Base-by-base conservation (phyloP, 2,329 filamentous ascomycete species). In the Trichophyton simii region DNA sequence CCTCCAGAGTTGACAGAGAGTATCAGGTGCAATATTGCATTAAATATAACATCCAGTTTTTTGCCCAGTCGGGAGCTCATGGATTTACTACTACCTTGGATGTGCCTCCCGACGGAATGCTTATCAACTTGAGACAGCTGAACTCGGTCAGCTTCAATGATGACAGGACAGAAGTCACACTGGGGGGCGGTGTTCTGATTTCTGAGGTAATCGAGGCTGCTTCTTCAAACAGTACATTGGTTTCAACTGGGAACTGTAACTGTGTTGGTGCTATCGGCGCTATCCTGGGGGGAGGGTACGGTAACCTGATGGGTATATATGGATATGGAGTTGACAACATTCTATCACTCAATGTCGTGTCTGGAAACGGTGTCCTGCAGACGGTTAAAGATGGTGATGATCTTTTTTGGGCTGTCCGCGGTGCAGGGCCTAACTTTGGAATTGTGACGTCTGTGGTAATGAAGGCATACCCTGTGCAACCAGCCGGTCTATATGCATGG, bases 391-490 rank as follows among this genome's bases (percentile, higher is more conserved):
- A 70, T 48, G 36, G 28, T 5, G 55, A 58, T 18, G 70, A 72
- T 67, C 74, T 84, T 6, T 84, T 76, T 68, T 85, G 81, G 82
- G 82, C 74, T 0, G 74, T 84, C 64, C 73, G 75, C 58, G 82
- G 82, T 3, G 82, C 81, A 1, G 82, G 81, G 0, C 79, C 83
- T 62, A 84, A 83, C 69, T 83, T 84, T 63, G 82, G 82, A 41
- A 77, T 84, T 59, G 78, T 83, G 13, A 82, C 78, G 1, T 76
- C 75, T 1, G 70, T 78, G 6, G 77, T 7, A 28, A 42, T 42
- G 36, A 58, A 44, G n/a, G 38, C 55, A 36, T 58, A 58, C 22
- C 55, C 55, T 3, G 3, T 76, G 57, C 69, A 72, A 1, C 67
- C 73, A 62, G 69, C 72, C 1, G 70, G 76, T n/a, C 55, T 42